Conservation (phyloP, 2,329 filamentous ascomycete species). For the Pyrenophora seminiperda region DNA sequence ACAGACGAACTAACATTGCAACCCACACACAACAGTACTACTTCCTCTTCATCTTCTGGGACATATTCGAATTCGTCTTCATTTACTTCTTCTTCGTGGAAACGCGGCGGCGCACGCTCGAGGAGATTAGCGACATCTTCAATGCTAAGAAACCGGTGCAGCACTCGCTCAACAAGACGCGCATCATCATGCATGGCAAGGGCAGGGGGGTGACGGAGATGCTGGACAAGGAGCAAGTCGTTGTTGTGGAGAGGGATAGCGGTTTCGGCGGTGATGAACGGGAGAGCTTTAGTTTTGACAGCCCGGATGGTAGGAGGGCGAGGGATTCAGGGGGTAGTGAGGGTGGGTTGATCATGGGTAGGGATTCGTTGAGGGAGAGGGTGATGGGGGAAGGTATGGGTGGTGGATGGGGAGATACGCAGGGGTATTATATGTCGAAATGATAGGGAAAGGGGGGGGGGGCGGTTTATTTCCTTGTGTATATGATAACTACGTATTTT, state of each 20-base stretch:
- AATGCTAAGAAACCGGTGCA: slow-evolving; percentile 49
- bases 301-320: slow-evolving; percentile 5
- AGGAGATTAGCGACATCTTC: slow-evolving; percentile 55
- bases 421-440: slow-evolving; percentile 1
- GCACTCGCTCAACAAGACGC: slow-evolving; percentile 37
- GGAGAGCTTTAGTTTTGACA: not conserved
- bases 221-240: slow-evolving; percentile 34
- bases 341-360: slow-evolving; percentile 4
- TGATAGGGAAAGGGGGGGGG: slow-evolving; percentile 10
- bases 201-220: slow-evolving; percentile 40
- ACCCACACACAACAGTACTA: slow-evolving; percentile 48
- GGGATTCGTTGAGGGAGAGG: slow-evolving; percentile 9
- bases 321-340: slow-evolving; percentile 16
- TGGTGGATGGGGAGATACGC: slow-evolving; percentile 5
- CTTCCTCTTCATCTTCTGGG: slow-evolving; percentile 51
- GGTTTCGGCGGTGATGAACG: not conserved
- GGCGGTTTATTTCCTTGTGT: not conserved
- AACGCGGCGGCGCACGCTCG: slow-evolving; percentile 50
- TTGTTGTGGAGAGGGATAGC: slow-evolving; percentile 6
- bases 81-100: slow-evolving; percentile 48
- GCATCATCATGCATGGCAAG: slow-evolving; percentile 38
- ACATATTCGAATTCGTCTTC: slow-evolving; percentile 50
- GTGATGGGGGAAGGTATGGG: slow-evolving; percentile 9
- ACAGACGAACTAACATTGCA: no score
- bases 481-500: no score